Conservation (phyloP, 768 basidiomycete species). For the Suillus brevipes region DNA sequence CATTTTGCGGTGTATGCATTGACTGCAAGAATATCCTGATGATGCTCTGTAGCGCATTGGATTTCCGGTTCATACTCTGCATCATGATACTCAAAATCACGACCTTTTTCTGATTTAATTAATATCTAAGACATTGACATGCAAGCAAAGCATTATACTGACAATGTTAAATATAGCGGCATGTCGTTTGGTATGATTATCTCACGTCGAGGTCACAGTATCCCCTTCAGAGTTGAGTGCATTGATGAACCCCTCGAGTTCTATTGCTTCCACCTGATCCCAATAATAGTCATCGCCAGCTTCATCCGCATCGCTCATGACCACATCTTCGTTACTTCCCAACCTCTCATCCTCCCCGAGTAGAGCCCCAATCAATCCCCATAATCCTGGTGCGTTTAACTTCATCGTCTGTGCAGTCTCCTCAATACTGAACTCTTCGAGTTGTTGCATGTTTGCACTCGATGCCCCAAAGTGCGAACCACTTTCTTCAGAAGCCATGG, state of each 20-base stretch:
- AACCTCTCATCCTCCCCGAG: neutral
- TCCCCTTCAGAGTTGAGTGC: neutral
- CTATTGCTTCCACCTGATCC: conserved; percentile 9
- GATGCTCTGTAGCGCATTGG: too few relatives aligned
- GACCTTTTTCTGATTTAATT: too few relatives aligned
- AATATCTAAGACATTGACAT: too few relatives aligned
- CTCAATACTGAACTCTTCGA: conserved; percentile 15
- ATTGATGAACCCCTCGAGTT: conserved; percentile 7
- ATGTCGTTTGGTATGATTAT: too few relatives aligned
- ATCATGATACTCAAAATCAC: too few relatives aligned
- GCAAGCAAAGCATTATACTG: too few relatives aligned
- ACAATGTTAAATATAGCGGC: too few relatives aligned
- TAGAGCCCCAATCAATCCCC: conserved; percentile 8
- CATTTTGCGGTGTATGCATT: too few relatives aligned
- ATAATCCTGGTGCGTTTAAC: conserved; percentile 10
- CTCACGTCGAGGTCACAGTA: too few relatives aligned
- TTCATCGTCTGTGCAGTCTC: conserved; percentile 13
- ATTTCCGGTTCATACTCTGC: too few relatives aligned
- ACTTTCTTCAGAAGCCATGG: conserved; percentile 3
- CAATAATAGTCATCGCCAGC: neutral
- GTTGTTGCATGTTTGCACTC: conserved; percentile 4
- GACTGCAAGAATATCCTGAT: too few relatives aligned
- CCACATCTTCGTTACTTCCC: neutral
- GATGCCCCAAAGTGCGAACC: conserved; percentile 16
- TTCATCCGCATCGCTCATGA: neutral